Evolutionary conservation across 2,329 filamentous ascomycete species (phyloP).

Genomic region (Elsinoe arachidis): DNA sequence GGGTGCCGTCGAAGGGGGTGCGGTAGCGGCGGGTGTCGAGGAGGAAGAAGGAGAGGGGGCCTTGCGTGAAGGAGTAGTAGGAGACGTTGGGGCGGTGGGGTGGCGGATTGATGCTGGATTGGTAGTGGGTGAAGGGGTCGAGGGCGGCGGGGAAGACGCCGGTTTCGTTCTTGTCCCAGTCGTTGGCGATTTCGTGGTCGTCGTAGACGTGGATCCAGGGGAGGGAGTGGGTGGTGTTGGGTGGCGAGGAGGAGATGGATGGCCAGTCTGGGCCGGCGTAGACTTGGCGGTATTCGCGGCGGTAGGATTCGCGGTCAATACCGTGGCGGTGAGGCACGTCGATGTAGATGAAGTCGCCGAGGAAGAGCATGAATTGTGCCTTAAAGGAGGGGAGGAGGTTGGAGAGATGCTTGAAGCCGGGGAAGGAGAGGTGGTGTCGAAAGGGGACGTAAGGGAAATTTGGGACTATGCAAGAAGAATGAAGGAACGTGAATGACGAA

Average conservation of each 20-base stretch:
- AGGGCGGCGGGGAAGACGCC: slow-evolving; percentile 71
- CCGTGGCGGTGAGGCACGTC: slow-evolving; percentile 81
- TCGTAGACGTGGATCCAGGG: slow-evolving; percentile 97
- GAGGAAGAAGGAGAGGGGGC: slow-evolving; percentile 89
- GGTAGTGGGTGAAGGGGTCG: slow-evolving; percentile 81
- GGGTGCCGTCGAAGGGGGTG: slow-evolving; percentile 52
- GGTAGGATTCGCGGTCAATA: slow-evolving; percentile 63
- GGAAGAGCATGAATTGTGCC: slow-evolving; percentile 63
- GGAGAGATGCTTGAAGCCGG: slow-evolving; percentile 69
- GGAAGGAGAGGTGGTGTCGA: slow-evolving; percentile 73
- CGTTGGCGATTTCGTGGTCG: slow-evolving; percentile 93
- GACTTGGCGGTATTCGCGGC: slow-evolving; percentile 87
- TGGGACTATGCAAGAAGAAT: slow-evolving; percentile 85
- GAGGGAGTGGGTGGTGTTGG: slow-evolving; percentile 33
- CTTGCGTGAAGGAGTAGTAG: slow-evolving; percentile 83
- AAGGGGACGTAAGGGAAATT: slow-evolving; percentile 81
- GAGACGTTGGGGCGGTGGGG: slow-evolving; percentile 53
- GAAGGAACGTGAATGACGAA: slow-evolving; percentile 72
- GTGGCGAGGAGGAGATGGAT: slow-evolving; percentile 11
- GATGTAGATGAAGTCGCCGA: slow-evolving; percentile 83
- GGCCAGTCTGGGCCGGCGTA: slow-evolving; percentile 93
- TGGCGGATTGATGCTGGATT: slow-evolving; percentile 76
- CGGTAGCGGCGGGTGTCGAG: slow-evolving; percentile 85
- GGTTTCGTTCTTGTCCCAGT: slow-evolving; percentile 77
- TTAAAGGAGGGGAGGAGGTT: slow-evolving; percentile 61